Evolutionary conservation across 139 green algal genomes (phyloP).

Genomic region (Mesotaenium endlicherianum): DNA sequence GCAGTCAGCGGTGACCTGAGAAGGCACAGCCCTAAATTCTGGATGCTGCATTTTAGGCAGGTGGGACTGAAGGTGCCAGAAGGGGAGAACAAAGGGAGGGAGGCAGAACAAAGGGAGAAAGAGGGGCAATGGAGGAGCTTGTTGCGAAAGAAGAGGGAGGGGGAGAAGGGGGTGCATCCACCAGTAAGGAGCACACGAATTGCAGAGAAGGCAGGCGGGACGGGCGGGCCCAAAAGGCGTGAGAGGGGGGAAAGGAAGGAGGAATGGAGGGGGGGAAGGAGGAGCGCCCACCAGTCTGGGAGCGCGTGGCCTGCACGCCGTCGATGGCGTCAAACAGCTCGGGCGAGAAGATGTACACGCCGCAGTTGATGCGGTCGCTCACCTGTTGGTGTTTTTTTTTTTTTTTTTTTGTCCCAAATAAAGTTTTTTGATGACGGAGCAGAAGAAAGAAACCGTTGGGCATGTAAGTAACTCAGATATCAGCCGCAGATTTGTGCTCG

Average conservation of each 20-base stretch:
- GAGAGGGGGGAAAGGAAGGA: not conserved
- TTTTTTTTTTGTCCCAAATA: too few species aligned
- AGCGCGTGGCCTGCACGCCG: not conserved
- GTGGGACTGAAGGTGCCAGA: not conserved
- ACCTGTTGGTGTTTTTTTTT: too few species aligned
- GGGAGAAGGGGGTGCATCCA: not conserved
- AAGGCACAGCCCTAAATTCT: too few species aligned
- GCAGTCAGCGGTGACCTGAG: too few species aligned
- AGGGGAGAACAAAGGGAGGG: not conserved
- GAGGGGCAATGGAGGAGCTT: not conserved
- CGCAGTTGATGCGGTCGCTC: conserved; percentile 58
- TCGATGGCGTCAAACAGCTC: conserved; percentile 51
- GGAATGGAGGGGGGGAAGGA: not conserved
- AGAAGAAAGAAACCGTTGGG: too few species aligned
- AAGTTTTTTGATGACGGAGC: too few species aligned
- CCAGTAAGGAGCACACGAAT: too few species aligned
- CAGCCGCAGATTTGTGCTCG: too few species aligned
- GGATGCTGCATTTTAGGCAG: too few species aligned
- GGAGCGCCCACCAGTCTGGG: conserved; percentile 2
- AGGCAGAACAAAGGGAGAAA: not conserved
- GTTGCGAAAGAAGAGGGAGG: not conserved
- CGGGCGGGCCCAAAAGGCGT: not conserved
- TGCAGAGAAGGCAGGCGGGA: not conserved
- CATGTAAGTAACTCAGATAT: too few species aligned
- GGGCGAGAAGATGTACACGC: conserved; percentile 54